Percentiles rank a stretch among this genome's conserved stretches.
phyloP scores from a whole-genome alignment of 257 asterid genomes.

The Oldenlandia corymbosa region DNA sequence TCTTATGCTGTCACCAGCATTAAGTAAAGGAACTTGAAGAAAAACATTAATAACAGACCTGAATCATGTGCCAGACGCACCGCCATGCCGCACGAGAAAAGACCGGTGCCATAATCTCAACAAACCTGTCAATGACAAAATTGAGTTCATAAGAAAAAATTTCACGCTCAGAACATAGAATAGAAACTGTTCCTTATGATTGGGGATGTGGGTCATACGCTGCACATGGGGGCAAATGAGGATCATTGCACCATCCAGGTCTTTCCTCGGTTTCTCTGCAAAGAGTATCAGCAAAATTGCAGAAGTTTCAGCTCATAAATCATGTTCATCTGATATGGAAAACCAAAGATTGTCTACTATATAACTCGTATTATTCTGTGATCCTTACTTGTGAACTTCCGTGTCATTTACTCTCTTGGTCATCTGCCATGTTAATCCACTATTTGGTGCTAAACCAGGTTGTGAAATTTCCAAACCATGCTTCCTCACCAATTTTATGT shows the following conservation, averaged over 20 bases:
- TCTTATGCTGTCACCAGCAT: neutral
- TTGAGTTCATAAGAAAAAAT: neutral
- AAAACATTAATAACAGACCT: slow-evolving; percentile 40
- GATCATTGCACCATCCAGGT: slow-evolving; percentile 83
- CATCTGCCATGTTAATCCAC: slow-evolving; percentile 92
- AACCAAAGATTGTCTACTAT: neutral
- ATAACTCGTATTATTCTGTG: neutral
- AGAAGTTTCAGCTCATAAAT: neutral
- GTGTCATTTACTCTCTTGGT: slow-evolving; percentile 62
- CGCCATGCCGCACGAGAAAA: slow-evolving; percentile 96
- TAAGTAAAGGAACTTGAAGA: neutral
- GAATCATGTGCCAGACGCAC: slow-evolving; percentile 96
- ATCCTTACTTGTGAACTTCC: slow-evolving; percentile 84
- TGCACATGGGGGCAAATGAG: slow-evolving; percentile 95
- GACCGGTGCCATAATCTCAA: slow-evolving; percentile 98
- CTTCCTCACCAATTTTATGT: slow-evolving; percentile 63
- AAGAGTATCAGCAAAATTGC: slow-evolving; percentile 17
- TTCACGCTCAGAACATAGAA: neutral
- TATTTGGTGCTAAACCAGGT: slow-evolving; percentile 79
- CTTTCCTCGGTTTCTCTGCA: slow-evolving; percentile 76
- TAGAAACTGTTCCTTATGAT: neutral
- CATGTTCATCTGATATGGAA: neutral
- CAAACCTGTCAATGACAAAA: slow-evolving; percentile 48
- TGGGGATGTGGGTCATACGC: slow-evolving; percentile 49
- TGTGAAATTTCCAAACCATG: slow-evolving; percentile 83